Conservation (phyloP, 352 stramenopile genomes). For the Blastocystis sp. region DNA sequence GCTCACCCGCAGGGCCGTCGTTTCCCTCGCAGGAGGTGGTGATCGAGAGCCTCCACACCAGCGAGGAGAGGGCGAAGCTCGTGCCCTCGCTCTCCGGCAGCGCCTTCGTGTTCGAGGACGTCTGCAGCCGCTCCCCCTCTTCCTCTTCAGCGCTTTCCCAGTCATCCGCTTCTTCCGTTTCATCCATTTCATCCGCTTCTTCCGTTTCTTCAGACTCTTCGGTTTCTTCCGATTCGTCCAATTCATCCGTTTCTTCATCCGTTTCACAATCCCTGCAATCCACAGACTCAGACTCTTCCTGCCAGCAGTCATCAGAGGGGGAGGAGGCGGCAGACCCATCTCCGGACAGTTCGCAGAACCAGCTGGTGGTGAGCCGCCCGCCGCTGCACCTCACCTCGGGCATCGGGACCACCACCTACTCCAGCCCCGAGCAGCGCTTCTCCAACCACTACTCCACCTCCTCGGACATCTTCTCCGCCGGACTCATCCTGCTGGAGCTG, state of each 20-base stretch:
- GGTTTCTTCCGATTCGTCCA: neutral
- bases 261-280: neutral
- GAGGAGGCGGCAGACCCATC: neutral
- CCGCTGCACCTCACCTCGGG: constrained; percentile 13
- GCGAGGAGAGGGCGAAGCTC: neutral
- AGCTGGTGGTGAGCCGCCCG: neutral
- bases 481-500: constrained; percentile 48
- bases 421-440: constrained; percentile 7
- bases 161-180: neutral
- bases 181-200: too few species aligned
- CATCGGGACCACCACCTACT: constrained; percentile 33
- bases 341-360: neutral
- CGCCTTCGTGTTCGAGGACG: neutral
- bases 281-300: neutral
- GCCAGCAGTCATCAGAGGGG: neutral
- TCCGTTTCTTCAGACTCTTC: neutral
- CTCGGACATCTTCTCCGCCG: constrained; percentile 39
- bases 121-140: neutral
- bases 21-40: neutral
- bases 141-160: neutral
- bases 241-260: neutral
- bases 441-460: constrained; percentile 9
- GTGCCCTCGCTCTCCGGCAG: neutral
- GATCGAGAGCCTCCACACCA: neutral
- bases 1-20: neutral